Evolutionary conservation across 495 filamentous ascomycete genomes (phyloP).

Genomic region (Trichocladium uniseriatum): DNA sequence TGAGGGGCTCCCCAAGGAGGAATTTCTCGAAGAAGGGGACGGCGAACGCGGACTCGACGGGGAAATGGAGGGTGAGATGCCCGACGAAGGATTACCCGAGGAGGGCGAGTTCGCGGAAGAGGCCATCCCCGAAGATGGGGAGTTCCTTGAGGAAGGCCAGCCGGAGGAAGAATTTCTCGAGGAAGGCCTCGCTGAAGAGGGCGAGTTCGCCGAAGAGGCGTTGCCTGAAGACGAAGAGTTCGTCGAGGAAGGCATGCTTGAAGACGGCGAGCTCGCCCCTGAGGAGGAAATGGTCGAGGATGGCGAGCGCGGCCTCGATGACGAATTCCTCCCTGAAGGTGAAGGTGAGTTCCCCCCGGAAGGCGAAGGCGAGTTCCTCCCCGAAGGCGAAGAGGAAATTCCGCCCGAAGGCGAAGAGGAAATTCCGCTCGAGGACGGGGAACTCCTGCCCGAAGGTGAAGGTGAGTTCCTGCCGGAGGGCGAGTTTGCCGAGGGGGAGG

Average conservation of each 20-base stretch:
- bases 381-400: not conserved
- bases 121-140: too few species aligned
- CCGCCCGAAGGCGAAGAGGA: too few species aligned
- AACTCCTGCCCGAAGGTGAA: not conserved
- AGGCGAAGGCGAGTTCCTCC: not conserved
- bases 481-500: not conserved
- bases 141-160: not conserved
- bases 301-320: constrained; percentile 2
- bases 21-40: not conserved
- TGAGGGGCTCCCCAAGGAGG: too few species aligned
- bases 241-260: not conserved
- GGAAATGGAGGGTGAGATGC: too few species aligned
- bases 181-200: not conserved
- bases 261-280: too few species aligned
- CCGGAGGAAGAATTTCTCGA: not conserved
- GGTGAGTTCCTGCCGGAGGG: not conserved
- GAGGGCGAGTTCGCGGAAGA: too few species aligned
- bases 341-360: not conserved
- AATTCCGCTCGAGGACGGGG: not conserved
- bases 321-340: not conserved
- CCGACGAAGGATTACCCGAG: too few species aligned
- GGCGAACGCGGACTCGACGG: constrained; percentile 3
- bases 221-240: not conserved
- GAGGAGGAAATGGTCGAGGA: not conserved
- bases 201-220: too few species aligned